Conservation (phyloP, 106 monocot species). For the Apostasia ramifera region DNA sequence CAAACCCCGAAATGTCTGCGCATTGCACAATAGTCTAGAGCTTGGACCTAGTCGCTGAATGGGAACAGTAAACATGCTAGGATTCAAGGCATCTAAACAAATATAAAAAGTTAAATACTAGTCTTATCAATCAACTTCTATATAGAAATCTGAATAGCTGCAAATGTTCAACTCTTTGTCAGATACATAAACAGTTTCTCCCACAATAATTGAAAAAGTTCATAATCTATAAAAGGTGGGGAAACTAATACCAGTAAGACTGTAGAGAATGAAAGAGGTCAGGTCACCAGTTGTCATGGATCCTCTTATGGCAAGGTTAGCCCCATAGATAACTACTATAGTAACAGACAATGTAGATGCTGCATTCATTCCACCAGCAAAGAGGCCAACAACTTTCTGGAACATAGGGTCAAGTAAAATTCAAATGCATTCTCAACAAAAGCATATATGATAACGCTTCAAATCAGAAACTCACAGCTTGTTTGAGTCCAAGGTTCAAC, state of each 20-base stretch:
- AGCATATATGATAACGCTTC: neutral
- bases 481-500: constrained; percentile 90
- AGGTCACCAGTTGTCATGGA: constrained; percentile 89
- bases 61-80: too few relatives aligned
- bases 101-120: too few relatives aligned
- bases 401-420: neutral
- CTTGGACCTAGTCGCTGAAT: too few relatives aligned
- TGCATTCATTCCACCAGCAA: constrained; percentile 83
- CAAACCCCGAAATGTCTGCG: too few relatives aligned
- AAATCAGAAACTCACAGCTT: constrained; percentile 70
- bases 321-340: constrained; percentile 84
- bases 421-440: neutral
- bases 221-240: neutral
- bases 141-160: too few relatives aligned
- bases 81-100: too few relatives aligned
- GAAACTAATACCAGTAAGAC: constrained; percentile 69
- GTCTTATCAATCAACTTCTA: too few relatives aligned
- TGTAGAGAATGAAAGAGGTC: constrained; percentile 98
- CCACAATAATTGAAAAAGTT: neutral
- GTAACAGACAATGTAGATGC: constrained; percentile 89
- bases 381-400: constrained; percentile 74
- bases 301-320: constrained; percentile 78
- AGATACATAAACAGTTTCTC: neutral
- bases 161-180: too few relatives aligned
- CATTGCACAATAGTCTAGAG: too few relatives aligned